Evolutionary conservation across 2,329 filamentous ascomycete species (phyloP), one percentile per base, ranked within the genome.

Genomic region (Colletotrichum lupini): DNA sequence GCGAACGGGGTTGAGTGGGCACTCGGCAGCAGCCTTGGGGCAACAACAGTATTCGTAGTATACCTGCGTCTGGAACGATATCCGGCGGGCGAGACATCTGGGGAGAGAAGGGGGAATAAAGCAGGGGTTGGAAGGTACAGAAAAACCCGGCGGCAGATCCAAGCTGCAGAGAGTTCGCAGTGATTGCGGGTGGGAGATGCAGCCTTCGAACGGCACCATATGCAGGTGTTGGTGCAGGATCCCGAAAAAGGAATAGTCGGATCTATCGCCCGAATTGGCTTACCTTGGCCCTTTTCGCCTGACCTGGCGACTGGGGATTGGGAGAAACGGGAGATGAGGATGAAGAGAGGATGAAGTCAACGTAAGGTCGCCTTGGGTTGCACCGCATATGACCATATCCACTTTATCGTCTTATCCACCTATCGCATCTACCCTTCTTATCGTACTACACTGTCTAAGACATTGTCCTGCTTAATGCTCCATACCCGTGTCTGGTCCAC

Each of bases 221-320:
- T 64, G 61, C 49, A 66, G 30, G 30, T 42, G 30, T 14, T 55
- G 49, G 24, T 30, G 32, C 49, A 30, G 53, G n/a, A 56, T 16
- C 32, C 55, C 59, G 55, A 56, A 73, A 73, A 56, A 60, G 60
- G 67, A 61, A 70, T 56, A n/a, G 67, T 70, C 55, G 59, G n/a
- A 56, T 70, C 28, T 28, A 49, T 69, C 52, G 37, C 69, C 66
- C 59, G 69, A 69, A 58, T 69, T 55, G 69, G 28, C 35, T 60
- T 66, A 46, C 55, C 69, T 59, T 55, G 5, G 55, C 28, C 16
- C 19, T 70, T 62, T 65, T 49, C 42, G 42, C 42, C 42, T 22
- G 19, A 49, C 42, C 42, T 49, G 42, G 19, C 19, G 42, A 49
- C 8, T n/a, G 19, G 42, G 19, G 19, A 9, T 22, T n/a, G 42